Evolutionary conservation across 345 rosid genomes (phyloP).

Genomic region (Populus tremula): DNA sequence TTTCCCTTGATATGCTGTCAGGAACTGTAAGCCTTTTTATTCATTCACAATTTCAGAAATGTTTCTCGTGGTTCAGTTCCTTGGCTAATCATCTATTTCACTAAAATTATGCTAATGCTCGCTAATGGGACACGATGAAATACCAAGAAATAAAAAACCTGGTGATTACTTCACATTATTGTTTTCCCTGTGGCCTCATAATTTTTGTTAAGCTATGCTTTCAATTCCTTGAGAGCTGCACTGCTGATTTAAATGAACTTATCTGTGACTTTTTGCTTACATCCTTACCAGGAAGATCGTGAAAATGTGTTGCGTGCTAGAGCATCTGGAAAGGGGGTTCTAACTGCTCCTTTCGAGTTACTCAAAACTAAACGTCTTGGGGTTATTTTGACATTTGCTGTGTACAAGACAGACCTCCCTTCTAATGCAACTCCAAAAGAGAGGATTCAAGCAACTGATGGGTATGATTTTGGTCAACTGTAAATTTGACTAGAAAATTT

Average conservation of each 20-base stretch:
- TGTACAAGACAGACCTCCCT: slow-evolving; percentile 78
- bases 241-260: not conserved
- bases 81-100: not conserved
- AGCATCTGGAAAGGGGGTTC: slow-evolving; percentile 81
- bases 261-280: slow-evolving; percentile 6
- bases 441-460: slow-evolving; percentile 78
- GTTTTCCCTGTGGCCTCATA: not conserved
- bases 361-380: slow-evolving; percentile 91
- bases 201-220: not conserved
- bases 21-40: slow-evolving; percentile 62
- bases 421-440: slow-evolving; percentile 77
- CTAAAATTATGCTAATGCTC: not conserved
- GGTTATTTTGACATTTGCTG: slow-evolving; percentile 90
- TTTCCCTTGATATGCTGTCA: slow-evolving; percentile 90
- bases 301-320: slow-evolving; percentile 88
- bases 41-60: not conserved
- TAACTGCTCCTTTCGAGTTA: slow-evolving; percentile 92
- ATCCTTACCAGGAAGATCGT: slow-evolving; percentile 74
- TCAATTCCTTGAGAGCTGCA: not conserved
- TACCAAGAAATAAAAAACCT: not conserved
- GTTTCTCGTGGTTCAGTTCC: slow-evolving; percentile 5
- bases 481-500: slow-evolving; percentile 3
- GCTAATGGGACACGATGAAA: not conserved
- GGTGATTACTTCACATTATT: not conserved
- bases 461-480: slow-evolving; percentile 44